Percentiles rank a stretch among this genome's conserved stretches.
Conservation (phyloP, 768 basidiomycete species). For the Asterophora lycoperdoides region DNA sequence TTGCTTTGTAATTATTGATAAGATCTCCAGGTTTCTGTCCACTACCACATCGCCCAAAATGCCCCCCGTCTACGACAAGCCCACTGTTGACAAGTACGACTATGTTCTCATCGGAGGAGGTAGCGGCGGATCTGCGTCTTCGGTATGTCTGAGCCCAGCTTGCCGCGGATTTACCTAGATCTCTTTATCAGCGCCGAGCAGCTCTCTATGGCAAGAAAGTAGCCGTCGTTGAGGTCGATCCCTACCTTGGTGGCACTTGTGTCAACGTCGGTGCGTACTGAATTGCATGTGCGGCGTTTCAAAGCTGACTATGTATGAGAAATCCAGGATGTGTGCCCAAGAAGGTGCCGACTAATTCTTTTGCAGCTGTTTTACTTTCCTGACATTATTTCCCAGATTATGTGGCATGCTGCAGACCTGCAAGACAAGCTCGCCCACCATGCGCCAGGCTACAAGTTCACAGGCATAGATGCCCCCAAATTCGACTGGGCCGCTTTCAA, state of each 20-base stretch:
- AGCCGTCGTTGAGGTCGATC: conserved; percentile 77
- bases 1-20: conserved; percentile 17
- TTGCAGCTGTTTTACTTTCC: background rate
- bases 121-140: conserved; percentile 86
- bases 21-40: conserved; percentile 48
- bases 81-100: conserved; percentile 68
- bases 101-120: conserved; percentile 90
- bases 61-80: conserved; percentile 65
- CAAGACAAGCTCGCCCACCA: conserved; percentile 82
- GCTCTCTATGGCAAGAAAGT: conserved; percentile 91
- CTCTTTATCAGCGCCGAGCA: conserved; percentile 70
- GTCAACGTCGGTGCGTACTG: conserved; percentile 86
- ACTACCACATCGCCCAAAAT: conserved; percentile 43
- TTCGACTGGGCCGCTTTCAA: conserved; percentile 94
- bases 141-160: conserved; percentile 45
- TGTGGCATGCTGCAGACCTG: conserved; percentile 96
- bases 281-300: background rate
- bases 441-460: conserved; percentile 66
- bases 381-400: conserved; percentile 54
- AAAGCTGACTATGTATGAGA: background rate
- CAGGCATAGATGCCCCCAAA: conserved; percentile 50
- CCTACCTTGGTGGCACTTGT: conserved; percentile 87
- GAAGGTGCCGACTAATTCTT: conserved; percentile 45
- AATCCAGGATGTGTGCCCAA: conserved; percentile 89
- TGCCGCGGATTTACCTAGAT: background rate